Conservation (phyloP, 371 early-diverging fungal genomes). For the Scutellospora calospora region DNA sequence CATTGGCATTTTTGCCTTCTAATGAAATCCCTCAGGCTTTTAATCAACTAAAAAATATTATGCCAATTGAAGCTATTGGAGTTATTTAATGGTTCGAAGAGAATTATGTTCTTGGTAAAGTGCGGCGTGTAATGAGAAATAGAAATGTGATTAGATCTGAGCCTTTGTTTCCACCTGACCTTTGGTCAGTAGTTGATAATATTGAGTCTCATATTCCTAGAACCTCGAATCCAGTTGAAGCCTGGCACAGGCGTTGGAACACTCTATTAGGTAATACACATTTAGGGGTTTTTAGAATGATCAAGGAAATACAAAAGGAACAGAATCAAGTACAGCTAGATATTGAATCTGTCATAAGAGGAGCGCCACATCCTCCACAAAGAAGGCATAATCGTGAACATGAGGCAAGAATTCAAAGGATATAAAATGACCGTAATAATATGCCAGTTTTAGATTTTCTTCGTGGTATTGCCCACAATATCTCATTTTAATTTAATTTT, state of each 20-base stretch:
- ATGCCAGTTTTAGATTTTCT: background rate
- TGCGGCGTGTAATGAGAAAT: background rate
- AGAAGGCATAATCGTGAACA: background rate
- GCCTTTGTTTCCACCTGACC: background rate
- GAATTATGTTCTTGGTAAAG: background rate
- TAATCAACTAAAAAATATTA: background rate
- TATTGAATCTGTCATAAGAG: background rate
- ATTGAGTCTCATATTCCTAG: background rate
- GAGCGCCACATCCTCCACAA: background rate
- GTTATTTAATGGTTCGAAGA: slow-evolving; percentile 10
- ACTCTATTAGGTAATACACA: background rate
- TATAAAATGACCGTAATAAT: background rate
- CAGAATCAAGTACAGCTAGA: background rate
- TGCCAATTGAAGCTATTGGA: background rate
- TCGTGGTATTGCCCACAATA: slow-evolving; percentile 12
- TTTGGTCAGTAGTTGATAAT: slow-evolving; percentile 16
- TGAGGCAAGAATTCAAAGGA: background rate
- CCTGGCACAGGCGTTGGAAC: background rate
- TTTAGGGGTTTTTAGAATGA: background rate
- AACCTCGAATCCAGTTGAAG: background rate
- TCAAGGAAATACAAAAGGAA: too few relatives aligned
- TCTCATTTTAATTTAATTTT: slow-evolving; percentile 22
- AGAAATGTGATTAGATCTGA: background rate
- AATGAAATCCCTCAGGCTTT: background rate
- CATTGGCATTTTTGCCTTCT: background rate